phyloP scores from a whole-genome alignment of 805 yeast genomes.

The Saturnispora halmiae region DNA sequence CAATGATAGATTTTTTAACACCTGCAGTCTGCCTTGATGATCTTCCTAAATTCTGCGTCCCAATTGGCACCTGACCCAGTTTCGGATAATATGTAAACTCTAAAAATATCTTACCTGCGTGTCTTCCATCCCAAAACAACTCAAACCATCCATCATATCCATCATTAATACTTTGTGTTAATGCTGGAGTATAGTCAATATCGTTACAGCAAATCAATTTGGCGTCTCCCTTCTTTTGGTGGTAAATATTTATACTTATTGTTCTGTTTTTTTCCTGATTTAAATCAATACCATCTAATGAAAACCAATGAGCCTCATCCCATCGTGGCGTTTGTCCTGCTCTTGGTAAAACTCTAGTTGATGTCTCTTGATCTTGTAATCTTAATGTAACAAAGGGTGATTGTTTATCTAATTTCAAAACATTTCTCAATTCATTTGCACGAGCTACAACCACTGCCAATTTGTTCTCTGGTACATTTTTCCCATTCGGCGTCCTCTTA shows the following conservation, averaged over 20 bases:
- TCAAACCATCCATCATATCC: slow-evolving; percentile 86
- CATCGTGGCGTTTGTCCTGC: slow-evolving; percentile 95
- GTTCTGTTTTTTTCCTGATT: slow-evolving; percentile 33
- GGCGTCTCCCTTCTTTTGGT: slow-evolving; percentile 80
- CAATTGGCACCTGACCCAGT: slow-evolving; percentile 25
- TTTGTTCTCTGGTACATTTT: slow-evolving; percentile 32
- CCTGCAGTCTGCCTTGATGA: slow-evolving; percentile 8
- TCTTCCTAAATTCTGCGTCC: slow-evolving; percentile 20
- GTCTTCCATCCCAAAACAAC: slow-evolving; percentile 53
- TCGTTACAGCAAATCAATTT: slow-evolving; percentile 77
- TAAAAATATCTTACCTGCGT: slow-evolving; percentile 81
- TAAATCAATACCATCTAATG: slow-evolving; percentile 47
- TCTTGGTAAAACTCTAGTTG: slow-evolving; percentile 66
- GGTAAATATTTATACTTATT: slow-evolving; percentile 66
- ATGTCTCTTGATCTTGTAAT: slow-evolving; percentile 71
- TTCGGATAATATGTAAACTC: slow-evolving; percentile 88
- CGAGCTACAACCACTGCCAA: slow-evolving; percentile 69
- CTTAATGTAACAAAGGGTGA: slow-evolving; percentile 83
- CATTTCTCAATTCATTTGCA: slow-evolving; percentile 80
- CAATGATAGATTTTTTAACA: slow-evolving; percentile 1
- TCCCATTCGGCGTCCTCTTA: neutral
- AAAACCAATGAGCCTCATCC: slow-evolving; percentile 67
- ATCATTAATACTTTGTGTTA: slow-evolving; percentile 53
- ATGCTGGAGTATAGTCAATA: slow-evolving; percentile 67
- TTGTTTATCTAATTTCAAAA: slow-evolving; percentile 83